These are phyloP conservation scores for Rhododendron kiyosumense DNA, from an alignment of 148 eudicot species.

Conservation along the genomic window DNA sequence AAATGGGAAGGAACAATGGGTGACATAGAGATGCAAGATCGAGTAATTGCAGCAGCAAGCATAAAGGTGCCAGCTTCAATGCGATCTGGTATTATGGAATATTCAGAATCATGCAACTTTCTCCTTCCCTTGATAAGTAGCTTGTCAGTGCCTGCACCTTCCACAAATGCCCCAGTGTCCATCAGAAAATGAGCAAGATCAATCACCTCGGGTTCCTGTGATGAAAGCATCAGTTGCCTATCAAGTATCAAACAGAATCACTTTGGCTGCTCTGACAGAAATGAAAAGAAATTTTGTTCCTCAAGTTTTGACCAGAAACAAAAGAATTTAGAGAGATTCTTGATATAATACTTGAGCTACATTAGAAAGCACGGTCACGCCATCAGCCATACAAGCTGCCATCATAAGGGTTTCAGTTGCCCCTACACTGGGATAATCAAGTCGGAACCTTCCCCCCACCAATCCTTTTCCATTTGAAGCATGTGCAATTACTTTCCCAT, in stretches of 20 bases:
- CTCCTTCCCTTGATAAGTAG: slow-evolving; percentile 12
- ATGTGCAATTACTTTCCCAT: slow-evolving; percentile 12
- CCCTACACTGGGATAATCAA: slow-evolving; percentile 23
- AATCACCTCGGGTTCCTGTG: slow-evolving; percentile 21
- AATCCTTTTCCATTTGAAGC: slow-evolving; percentile 18
- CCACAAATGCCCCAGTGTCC: slow-evolving; percentile 10
- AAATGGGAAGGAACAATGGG: slow-evolving; percentile 13
- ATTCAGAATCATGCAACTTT: slow-evolving; percentile 9
- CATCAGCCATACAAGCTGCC: slow-evolving; percentile 28
- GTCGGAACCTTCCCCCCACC: slow-evolving; percentile 16
- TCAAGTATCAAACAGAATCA: not conserved
- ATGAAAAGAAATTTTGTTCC: not conserved
- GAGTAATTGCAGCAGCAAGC: slow-evolving; percentile 25
- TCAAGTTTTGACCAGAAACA: not conserved
- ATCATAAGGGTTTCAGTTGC: slow-evolving; percentile 29
- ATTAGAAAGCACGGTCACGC: slow-evolving; percentile 16
- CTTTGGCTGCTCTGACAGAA: not conserved
- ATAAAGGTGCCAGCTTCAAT: slow-evolving; percentile 22
- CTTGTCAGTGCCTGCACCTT: slow-evolving; percentile 13
- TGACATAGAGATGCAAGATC: slow-evolving; percentile 20
- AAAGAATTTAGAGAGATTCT: not conserved
- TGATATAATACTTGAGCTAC: slow-evolving; percentile 20
- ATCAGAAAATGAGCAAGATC: slow-evolving; percentile 18
- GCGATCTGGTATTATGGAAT: slow-evolving; percentile 21
- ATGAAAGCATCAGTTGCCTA: not conserved